Percentiles rank a stretch among this genome's conserved stretches.
Evolutionary conservation across 441 rosid genomes (phyloP).

Genomic region (Flueggea neowawraea): DNA sequence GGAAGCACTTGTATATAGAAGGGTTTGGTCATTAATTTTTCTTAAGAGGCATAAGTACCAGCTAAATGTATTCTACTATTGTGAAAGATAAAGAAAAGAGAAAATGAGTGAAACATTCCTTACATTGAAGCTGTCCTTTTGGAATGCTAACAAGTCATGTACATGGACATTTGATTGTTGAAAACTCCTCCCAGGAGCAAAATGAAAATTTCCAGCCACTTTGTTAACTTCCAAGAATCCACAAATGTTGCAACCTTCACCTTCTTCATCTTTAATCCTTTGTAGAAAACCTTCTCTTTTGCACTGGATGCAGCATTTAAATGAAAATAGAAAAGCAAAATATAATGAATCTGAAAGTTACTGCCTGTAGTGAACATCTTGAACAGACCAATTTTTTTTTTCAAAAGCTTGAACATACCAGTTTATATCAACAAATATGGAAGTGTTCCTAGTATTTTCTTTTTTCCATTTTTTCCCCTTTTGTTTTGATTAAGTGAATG

Average conservation of each 20-base stretch:
- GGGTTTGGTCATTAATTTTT: too few species aligned
- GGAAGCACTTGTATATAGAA: too few species aligned
- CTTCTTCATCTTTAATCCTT: conserved; percentile 87
- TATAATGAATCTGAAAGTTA: background rate
- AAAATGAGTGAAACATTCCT: conserved; percentile 12
- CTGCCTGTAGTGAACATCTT: too few species aligned
- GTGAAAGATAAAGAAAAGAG: background rate
- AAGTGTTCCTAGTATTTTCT: too few species aligned
- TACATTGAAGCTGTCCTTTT: conserved; percentile 82
- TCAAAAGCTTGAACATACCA: too few species aligned
- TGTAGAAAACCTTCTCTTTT: conserved; percentile 88
- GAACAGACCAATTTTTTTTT: too few species aligned
- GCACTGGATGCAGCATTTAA: conserved; percentile 43
- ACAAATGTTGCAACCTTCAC: conserved; percentile 94
- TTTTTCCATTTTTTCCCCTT: too few species aligned
- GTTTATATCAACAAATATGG: too few species aligned
- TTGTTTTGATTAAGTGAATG: too few species aligned
- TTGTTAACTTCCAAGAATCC: conserved; percentile 93
- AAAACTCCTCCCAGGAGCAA: conserved; percentile 95
- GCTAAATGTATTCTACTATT: too few species aligned
- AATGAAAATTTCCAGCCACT: conserved; percentile 97
- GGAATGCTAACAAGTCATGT: conserved; percentile 72
- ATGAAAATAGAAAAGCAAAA: background rate
- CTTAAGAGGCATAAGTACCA: too few species aligned
- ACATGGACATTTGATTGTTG: conserved; percentile 67